Evolutionary conservation across 2,329 filamentous ascomycete species (phyloP), one percentile per base, ranked within the genome.

Genomic region (Xylariales sp.): DNA sequence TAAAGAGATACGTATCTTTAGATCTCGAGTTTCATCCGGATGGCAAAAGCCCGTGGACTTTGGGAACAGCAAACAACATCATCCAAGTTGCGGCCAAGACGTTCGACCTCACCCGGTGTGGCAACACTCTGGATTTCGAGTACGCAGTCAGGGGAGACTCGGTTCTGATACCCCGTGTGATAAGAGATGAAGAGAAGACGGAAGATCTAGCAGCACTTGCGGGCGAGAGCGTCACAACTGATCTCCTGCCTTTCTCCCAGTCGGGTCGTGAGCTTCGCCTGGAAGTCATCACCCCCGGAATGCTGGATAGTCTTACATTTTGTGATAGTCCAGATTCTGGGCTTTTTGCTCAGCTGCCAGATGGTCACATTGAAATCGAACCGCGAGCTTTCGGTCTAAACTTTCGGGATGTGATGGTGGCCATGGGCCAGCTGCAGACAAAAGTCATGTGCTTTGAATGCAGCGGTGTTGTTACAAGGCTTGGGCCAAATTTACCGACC

Each of bases 181-280:
- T n/a, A 18, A 24, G n/a, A 15, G 32, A 34, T 16, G 17, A n/a
- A 5, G 32, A 2, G 32, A 8, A 14, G 12, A 34, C 23, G 12
- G 10, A 21, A n/a, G n/a, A n/a, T n/a, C n/a, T 24, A 13, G 17
- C 20, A 14, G 19, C 19, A 8, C 7, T 7, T 23, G 6, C 6
- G 12, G 23, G 18, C 10, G 13, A 24, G 13, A 21, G 15, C 12
- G 6, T 6, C 5, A 14, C 13, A 14, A 7, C n/a, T n/a, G n/a
- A n/a, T n/a, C n/a, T n/a, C n/a, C n/a, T n/a, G 19, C 32, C 32
- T 10, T 24, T 43, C 20, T 37, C 23, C 16, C 40, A 45, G 18
- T 14, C n/a, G 14, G 4, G 15, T 17, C 21, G 23, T 12, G 4
- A 12, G 13, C 23, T 37, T 7, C 8, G 6, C 8, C 13, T 37